Conservation (phyloP, 331 rosid genomes). For the Malus hybrid region DNA sequence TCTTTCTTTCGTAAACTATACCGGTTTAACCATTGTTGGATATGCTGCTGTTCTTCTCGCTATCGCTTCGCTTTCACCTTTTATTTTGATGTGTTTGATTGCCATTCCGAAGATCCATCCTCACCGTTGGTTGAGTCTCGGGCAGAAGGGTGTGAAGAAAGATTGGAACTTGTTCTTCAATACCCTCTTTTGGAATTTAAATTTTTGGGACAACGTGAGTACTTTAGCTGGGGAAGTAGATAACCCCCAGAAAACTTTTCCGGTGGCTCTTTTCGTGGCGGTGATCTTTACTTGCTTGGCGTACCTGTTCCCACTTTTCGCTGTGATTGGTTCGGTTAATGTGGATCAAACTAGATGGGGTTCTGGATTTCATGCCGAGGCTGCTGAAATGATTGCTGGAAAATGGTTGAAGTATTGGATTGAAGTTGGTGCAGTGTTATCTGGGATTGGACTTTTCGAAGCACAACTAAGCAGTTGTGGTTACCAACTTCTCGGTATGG, state of each 20-base stretch:
- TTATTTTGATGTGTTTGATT: slow-evolving; percentile 47
- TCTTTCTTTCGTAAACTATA: slow-evolving; percentile 54
- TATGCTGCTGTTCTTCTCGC: slow-evolving; percentile 59
- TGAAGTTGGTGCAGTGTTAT: slow-evolving; percentile 42
- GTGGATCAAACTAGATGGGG: slow-evolving; percentile 30
- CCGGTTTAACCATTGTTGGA: slow-evolving; percentile 73
- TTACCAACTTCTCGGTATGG: slow-evolving; percentile 43
- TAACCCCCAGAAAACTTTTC: slow-evolving; percentile 61
- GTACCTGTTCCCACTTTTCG: slow-evolving; percentile 58
- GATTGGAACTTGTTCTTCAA: slow-evolving; percentile 68
- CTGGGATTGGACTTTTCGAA: slow-evolving; percentile 40
- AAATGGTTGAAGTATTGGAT: slow-evolving; percentile 43
- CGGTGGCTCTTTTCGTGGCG: slow-evolving; percentile 49
- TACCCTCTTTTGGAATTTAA: slow-evolving; percentile 81
- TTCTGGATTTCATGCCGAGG: slow-evolving; percentile 39
- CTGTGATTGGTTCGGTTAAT: slow-evolving; percentile 43
- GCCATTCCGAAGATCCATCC: slow-evolving; percentile 60
- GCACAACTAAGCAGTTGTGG: slow-evolving; percentile 43
- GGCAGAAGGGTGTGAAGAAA: slow-evolving; percentile 47
- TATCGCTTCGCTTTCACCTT: slow-evolving; percentile 53
- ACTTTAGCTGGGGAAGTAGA: slow-evolving; percentile 88
- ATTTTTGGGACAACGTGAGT: slow-evolving; percentile 78
- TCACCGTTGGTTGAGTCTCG: slow-evolving; percentile 49
- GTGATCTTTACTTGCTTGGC: slow-evolving; percentile 62
- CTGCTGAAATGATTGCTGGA: slow-evolving; percentile 37